phyloP scores from a whole-genome alignment of 2,329 filamentous ascomycete species.

The Colletotrichum sp. region DNA sequence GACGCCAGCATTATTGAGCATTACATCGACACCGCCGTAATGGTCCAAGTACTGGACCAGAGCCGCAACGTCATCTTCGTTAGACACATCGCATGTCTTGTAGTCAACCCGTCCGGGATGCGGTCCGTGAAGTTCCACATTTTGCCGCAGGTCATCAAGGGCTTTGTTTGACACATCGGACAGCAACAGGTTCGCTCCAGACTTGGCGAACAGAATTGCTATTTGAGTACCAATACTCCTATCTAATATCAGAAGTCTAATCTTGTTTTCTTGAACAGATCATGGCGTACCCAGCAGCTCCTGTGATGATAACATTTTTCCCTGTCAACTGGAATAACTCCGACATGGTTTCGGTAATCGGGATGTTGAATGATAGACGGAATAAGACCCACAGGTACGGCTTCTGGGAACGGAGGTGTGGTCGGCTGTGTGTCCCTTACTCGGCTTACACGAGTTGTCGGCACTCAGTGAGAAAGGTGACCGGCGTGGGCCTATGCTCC shows the following conservation, averaged over 20 bases:
- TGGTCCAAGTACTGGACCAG: slow-evolving; percentile 67
- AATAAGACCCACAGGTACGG: neutral
- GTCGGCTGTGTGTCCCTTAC: neutral
- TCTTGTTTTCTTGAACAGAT: neutral
- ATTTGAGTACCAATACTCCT: slow-evolving; percentile 74
- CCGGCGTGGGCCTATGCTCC: neutral
- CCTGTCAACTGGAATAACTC: slow-evolving; percentile 20
- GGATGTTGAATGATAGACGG: neutral
- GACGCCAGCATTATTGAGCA: slow-evolving; percentile 84
- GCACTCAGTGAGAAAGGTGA: neutral
- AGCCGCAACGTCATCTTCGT: slow-evolving; percentile 67
- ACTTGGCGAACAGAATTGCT: slow-evolving; percentile 72
- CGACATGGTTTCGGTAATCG: neutral
- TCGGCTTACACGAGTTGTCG: neutral
- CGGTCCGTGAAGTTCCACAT: slow-evolving; percentile 56
- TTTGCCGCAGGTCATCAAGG: slow-evolving; percentile 66
- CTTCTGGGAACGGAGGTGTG: too few species aligned
- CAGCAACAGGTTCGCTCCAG: slow-evolving; percentile 75
- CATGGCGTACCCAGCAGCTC: slow-evolving; percentile 67
- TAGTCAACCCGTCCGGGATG: slow-evolving; percentile 55
- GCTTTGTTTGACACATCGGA: slow-evolving; percentile 71
- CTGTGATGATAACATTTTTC: slow-evolving; percentile 62
- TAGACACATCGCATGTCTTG: slow-evolving; percentile 64
- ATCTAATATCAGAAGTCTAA: neutral
- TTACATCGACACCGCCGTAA: slow-evolving; percentile 75